Evolutionary conservation across 2,329 filamentous ascomycete species (phyloP).

Genomic region (Exophiala xenobiotica): DNA sequence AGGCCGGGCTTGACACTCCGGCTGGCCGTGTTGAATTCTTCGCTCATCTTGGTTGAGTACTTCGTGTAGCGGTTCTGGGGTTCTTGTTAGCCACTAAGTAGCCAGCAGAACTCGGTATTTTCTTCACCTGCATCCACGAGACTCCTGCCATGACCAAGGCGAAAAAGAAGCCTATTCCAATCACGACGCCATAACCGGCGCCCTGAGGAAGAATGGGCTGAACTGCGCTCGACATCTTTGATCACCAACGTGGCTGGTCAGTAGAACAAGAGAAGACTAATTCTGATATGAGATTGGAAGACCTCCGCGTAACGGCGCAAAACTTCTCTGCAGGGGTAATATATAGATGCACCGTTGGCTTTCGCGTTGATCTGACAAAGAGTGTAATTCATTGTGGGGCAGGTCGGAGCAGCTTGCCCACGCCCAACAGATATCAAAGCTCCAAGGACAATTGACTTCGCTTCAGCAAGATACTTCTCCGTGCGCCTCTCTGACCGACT

Average conservation of each 20-base stretch:
- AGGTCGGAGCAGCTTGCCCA: not conserved
- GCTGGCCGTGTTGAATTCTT: conserved; percentile 88
- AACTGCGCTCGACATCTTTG: not conserved
- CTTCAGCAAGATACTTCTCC: not conserved
- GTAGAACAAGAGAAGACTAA: not conserved
- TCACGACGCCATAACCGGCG: conserved; percentile 51
- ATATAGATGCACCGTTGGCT: not conserved
- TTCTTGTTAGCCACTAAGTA: not conserved
- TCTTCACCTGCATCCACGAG: not conserved
- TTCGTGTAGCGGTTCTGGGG: conserved; percentile 13
- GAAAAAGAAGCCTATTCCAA: conserved; percentile 49
- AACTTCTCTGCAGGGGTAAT: not conserved
- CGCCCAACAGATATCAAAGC: not conserved
- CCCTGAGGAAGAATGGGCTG: conserved; percentile 26
- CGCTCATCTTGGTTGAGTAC: conserved; percentile 71
- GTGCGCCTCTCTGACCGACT: not conserved
- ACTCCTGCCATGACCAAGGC: conserved; percentile 25
- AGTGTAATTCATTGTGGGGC: not conserved
- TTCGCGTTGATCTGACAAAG: not conserved
- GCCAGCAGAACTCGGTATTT: not conserved
- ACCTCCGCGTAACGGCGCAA: not conserved
- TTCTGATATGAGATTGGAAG: not conserved
- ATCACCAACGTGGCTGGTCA: not conserved
- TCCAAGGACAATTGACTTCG: not conserved
- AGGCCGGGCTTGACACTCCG: conserved; percentile 84